Percentiles rank a stretch among this genome's conserved stretches.
These are phyloP conservation scores for Candida silvicultrix DNA, from an alignment of 805 yeast genomes.

Conservation along the genomic window DNA sequence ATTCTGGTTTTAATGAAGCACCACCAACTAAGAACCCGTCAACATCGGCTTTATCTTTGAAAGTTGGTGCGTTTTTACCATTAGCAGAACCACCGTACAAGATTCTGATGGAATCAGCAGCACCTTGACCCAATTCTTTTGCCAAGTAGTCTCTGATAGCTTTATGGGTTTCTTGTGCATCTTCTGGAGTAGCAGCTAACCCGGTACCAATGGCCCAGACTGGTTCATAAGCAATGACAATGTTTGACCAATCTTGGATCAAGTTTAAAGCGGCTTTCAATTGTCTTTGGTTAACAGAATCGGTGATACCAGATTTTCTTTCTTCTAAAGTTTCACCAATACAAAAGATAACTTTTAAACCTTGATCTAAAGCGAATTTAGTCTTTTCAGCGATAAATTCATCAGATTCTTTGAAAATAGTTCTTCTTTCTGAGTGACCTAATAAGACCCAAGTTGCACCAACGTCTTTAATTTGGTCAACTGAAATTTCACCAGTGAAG, in stretches of 20 bases:
- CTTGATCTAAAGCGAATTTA: conserved; percentile 86
- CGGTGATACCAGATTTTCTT: conserved; percentile 83
- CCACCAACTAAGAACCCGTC: conserved; percentile 99
- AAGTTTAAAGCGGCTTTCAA: conserved; percentile 79
- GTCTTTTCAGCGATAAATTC: conserved; percentile 91
- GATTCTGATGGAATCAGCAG: conserved; percentile 79
- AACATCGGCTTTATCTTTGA: conserved; percentile 88
- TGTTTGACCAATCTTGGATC: conserved; percentile 81
- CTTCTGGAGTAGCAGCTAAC: conserved; percentile 96
- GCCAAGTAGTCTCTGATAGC: conserved; percentile 80
- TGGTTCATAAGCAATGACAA: conserved; percentile 98
- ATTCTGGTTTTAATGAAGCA: conserved; percentile 98
- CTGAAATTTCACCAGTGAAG: conserved; percentile 95
- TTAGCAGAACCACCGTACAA: conserved; percentile 98
- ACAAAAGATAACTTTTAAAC: conserved; percentile 89
- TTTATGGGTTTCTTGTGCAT: conserved; percentile 93
- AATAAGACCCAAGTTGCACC: conserved; percentile 93
- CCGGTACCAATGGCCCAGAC: conserved; percentile 99
- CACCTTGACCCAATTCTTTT: conserved; percentile 68
- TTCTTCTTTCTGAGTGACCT: conserved; percentile 99
- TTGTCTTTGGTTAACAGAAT: conserved; percentile 84
- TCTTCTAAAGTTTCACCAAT: conserved; percentile 97
- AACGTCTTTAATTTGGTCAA: conserved; percentile 80
- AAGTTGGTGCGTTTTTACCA: conserved; percentile 85
- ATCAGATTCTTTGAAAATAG: conserved; percentile 83